phyloP scores from a whole-genome alignment of 129 eudicot species.

The Ambrosia trifida region DNA sequence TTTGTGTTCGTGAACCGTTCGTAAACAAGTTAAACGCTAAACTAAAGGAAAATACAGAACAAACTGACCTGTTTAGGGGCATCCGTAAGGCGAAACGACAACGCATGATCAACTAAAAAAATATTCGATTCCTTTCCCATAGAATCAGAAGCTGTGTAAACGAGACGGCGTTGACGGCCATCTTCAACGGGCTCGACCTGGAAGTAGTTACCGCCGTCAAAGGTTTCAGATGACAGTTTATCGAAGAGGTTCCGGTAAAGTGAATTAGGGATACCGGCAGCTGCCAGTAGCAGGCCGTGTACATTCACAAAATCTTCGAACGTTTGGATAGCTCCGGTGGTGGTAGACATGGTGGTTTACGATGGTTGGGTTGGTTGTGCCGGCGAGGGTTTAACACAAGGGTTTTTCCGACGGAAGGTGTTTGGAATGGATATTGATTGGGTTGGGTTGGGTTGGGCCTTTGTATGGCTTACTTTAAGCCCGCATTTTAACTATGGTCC shows the following conservation, averaged over 20 bases:
- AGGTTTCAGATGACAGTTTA: slow-evolving; percentile 68
- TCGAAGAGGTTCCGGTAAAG: slow-evolving; percentile 64
- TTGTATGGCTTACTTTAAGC: neutral
- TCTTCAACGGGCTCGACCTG: slow-evolving; percentile 88
- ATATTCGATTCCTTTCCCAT: slow-evolving; percentile 57
- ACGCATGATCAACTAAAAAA: slow-evolving; percentile 90
- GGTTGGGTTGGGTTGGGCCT: slow-evolving; percentile 10
- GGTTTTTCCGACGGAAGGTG: slow-evolving; percentile 15
- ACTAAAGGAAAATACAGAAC: no score
- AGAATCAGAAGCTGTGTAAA: slow-evolving; percentile 49
- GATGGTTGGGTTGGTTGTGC: neutral
- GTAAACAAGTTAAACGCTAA: no score
- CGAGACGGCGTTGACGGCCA: slow-evolving; percentile 82
- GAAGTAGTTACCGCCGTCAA: slow-evolving; percentile 89
- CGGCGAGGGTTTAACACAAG: slow-evolving; percentile 36
- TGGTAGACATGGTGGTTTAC: slow-evolving; percentile 34
- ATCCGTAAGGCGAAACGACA: slow-evolving; percentile 90
- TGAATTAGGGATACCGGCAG: slow-evolving; percentile 71
- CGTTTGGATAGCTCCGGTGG: slow-evolving; percentile 36
- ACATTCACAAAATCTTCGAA: slow-evolving; percentile 68
- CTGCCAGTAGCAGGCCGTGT: slow-evolving; percentile 73
- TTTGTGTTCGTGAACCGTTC: no score
- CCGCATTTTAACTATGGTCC: neutral
- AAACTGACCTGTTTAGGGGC: slow-evolving; percentile 78
- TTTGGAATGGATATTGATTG: neutral